A percentile compares a stretch with the other conserved stretches of the same genome.
phyloP scores from a whole-genome alignment of 768 basidiomycete genomes.

The Phlegmacium glaucopus region DNA sequence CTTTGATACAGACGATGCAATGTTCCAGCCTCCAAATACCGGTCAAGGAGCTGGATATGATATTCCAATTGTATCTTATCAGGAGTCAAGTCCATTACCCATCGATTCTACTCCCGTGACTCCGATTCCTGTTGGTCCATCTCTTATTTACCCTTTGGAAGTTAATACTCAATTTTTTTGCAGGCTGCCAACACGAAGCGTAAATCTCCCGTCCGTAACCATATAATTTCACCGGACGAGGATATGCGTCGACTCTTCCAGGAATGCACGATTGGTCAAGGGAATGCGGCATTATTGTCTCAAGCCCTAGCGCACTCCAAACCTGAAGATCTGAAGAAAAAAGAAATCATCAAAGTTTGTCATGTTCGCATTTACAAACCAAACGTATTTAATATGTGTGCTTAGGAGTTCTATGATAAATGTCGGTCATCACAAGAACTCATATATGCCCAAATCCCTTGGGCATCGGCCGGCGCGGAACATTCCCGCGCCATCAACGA shows the following conservation, averaged over 20 bases:
- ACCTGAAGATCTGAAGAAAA: constrained; percentile 65
- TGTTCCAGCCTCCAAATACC: constrained; percentile 67
- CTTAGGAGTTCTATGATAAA: constrained; percentile 79
- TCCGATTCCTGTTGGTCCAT: constrained; percentile 18
- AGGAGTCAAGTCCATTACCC: constrained; percentile 31
- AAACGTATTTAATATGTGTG: neutral
- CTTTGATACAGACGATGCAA: constrained; percentile 73
- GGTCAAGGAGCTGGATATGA: constrained; percentile 35
- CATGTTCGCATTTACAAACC: neutral
- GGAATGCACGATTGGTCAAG: constrained; percentile 80
- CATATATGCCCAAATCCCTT: constrained; percentile 83
- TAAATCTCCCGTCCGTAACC: constrained; percentile 34
- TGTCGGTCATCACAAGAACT: constrained; percentile 83
- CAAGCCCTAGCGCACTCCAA: constrained; percentile 68
- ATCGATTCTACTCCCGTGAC: constrained; percentile 20
- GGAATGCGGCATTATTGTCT: constrained; percentile 73
- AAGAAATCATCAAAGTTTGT: constrained; percentile 66
- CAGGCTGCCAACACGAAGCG: constrained; percentile 29
- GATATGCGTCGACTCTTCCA: constrained; percentile 80
- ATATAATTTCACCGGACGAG: constrained; percentile 70
- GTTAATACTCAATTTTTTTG: neutral
- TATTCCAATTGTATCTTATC: constrained; percentile 35
- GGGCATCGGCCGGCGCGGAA: constrained; percentile 84
- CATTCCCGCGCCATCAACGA: constrained; percentile 48
- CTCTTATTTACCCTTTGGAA: neutral